Conservation (phyloP, 2,329 filamentous ascomycete species). For the Colletotrichum tropicale region DNA sequence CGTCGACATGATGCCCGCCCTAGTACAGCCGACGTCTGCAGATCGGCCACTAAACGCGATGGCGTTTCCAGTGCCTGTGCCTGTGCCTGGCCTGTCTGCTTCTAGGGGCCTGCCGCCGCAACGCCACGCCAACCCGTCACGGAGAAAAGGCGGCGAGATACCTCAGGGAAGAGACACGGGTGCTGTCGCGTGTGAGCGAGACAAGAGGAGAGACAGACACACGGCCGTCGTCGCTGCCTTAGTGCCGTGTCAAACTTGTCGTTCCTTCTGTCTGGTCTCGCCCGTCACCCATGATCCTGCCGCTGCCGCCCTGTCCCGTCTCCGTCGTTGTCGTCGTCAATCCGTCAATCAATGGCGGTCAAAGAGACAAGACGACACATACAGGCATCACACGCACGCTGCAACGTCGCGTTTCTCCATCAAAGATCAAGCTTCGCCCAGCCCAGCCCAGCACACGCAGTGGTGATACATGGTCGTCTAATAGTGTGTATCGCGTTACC, state of each 20-base stretch:
- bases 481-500: neutral
- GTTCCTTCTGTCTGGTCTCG: neutral
- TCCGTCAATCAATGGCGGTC: neutral
- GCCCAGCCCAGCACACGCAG: neutral
- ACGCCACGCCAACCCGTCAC: neutral
- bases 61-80: neutral
- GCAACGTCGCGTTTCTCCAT: neutral
- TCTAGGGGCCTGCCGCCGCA: neutral
- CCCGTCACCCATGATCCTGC: neutral
- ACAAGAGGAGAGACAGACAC: neutral
- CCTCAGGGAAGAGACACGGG: no score
- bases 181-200: neutral
- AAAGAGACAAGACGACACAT: neutral
- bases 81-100: neutral
- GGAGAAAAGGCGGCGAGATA: neutral
- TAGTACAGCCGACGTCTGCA: constrained; percentile 5
- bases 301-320: neutral
- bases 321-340: neutral
- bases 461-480: neutral
- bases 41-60: constrained; percentile 17
- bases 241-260: constrained; percentile 6
- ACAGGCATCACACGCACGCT: neutral
- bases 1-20: constrained; percentile 10
- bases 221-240: neutral
- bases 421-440: neutral